Evolutionary conservation across 257 asterid species (phyloP).

Genomic region (Capsicum rhomboideum): DNA sequence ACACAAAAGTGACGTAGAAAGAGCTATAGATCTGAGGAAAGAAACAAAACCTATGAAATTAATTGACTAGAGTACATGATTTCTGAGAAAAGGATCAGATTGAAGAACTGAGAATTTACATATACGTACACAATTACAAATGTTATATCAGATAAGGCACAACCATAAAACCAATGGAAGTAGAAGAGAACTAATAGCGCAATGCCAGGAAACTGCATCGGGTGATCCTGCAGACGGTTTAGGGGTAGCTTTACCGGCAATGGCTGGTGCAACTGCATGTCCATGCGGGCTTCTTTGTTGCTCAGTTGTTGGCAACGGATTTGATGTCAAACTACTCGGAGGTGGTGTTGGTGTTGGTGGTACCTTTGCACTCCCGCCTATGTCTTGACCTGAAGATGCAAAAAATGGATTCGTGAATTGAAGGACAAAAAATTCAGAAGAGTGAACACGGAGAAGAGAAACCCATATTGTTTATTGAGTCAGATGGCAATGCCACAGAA

Average conservation of each 20-base stretch:
- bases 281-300: constrained; percentile 29
- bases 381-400: constrained; percentile 42
- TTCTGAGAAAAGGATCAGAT: not conserved
- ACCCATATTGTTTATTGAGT: not conserved
- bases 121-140: constrained; percentile 7
- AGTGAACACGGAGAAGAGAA: not conserved
- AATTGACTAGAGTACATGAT: not conserved
- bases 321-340: constrained; percentile 25
- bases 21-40: not conserved
- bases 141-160: constrained; percentile 6
- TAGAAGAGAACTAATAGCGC: constrained; percentile 22
- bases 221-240: constrained; percentile 37
- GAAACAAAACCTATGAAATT: not conserved
- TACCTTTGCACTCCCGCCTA: constrained; percentile 10
- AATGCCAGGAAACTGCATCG: constrained; percentile 3
- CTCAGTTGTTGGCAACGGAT: constrained; percentile 56
- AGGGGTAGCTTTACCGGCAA: constrained; percentile 53
- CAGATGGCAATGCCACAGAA: not conserved
- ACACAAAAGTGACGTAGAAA: not conserved
- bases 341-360: constrained; percentile 37
- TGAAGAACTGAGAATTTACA: constrained; percentile 29
- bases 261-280: constrained; percentile 54
- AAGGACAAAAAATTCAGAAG: not conserved
- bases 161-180: constrained; percentile 22
- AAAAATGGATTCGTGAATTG: not conserved